Conservation (phyloP, 1,139 yeast genomes). For the Hansenula lynferdii region DNA sequence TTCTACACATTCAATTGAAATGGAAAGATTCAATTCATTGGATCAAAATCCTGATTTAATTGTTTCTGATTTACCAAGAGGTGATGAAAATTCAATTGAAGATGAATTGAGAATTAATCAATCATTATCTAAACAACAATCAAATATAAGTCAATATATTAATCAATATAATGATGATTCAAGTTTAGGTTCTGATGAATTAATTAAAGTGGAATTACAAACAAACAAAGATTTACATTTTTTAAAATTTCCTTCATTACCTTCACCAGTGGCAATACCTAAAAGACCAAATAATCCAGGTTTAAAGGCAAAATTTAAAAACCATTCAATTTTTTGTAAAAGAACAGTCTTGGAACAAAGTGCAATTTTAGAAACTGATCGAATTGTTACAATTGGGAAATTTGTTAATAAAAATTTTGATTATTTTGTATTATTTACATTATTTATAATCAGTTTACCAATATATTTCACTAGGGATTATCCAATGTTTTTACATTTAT, state of each 20-base stretch:
- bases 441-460: slow-evolving; percentile 53
- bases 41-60: slow-evolving; percentile 15
- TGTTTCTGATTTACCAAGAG: slow-evolving; percentile 17
- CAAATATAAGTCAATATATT: too few species aligned
- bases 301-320: slow-evolving; percentile 8
- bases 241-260: slow-evolving; percentile 5
- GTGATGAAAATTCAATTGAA: slow-evolving; percentile 21
- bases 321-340: slow-evolving; percentile 16
- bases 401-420: slow-evolving; percentile 46
- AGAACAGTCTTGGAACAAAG: slow-evolving; percentile 15
- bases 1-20: slow-evolving; percentile 1
- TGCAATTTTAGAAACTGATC: slow-evolving; percentile 7
- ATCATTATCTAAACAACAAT: slow-evolving; percentile 3
- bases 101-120: slow-evolving; percentile 9
- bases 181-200: background rate
- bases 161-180: background rate
- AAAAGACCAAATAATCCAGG: slow-evolving; percentile 21
- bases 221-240: slow-evolving; percentile 4
- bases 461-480: slow-evolving; percentile 37
- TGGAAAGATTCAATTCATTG: slow-evolving; percentile 8
- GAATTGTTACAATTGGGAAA: slow-evolving; percentile 26
- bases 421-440: slow-evolving; percentile 42
- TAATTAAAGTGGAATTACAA: slow-evolving; percentile 4
- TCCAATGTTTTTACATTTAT: slow-evolving; percentile 58
- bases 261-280: slow-evolving; percentile 14